These are phyloP conservation scores for Komagataea norvegica DNA, from an alignment of 1,139 yeast genomes.

Conservation along the genomic window DNA sequence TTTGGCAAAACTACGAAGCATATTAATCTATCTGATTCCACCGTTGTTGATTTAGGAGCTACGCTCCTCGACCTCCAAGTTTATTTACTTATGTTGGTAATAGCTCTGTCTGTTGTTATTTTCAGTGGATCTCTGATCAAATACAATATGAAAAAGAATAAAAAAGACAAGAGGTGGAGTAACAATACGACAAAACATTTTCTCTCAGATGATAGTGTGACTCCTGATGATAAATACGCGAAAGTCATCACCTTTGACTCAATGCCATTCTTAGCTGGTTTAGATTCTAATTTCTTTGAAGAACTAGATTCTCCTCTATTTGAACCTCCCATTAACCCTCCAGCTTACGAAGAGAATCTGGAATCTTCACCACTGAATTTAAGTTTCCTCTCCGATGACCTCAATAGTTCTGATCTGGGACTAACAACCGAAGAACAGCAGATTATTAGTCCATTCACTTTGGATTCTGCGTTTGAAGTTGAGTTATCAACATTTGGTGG, in stretches of 20 bases:
- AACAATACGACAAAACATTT: no score
- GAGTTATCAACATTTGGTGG: conserved; percentile 5
- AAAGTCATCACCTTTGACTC: no score
- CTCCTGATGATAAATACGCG: no score
- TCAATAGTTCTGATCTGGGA: conserved; percentile 6
- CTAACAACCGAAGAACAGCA: conserved; percentile 6
- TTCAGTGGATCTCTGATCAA: no score
- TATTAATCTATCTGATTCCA: neutral
- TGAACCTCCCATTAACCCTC: conserved; percentile 1
- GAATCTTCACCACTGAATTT: conserved; percentile 12
- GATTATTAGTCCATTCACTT: conserved; percentile 9
- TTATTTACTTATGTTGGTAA: no score
- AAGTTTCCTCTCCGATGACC: conserved; percentile 12
- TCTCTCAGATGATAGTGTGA: no score
- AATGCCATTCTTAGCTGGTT: no score
- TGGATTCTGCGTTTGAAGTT: conserved; percentile 14
- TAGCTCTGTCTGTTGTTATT: no score
- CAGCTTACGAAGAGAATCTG: conserved; percentile 2
- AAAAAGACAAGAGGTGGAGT: no score
- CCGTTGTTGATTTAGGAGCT: neutral
- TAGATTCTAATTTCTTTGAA: neutral
- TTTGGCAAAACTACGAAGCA: neutral
- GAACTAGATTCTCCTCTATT: neutral
- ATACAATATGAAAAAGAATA: no score
- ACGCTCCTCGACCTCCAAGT: neutral